Evolutionary conservation across 2,329 filamentous ascomycete genomes (phyloP).

Genomic region (Alternaria sp.): DNA sequence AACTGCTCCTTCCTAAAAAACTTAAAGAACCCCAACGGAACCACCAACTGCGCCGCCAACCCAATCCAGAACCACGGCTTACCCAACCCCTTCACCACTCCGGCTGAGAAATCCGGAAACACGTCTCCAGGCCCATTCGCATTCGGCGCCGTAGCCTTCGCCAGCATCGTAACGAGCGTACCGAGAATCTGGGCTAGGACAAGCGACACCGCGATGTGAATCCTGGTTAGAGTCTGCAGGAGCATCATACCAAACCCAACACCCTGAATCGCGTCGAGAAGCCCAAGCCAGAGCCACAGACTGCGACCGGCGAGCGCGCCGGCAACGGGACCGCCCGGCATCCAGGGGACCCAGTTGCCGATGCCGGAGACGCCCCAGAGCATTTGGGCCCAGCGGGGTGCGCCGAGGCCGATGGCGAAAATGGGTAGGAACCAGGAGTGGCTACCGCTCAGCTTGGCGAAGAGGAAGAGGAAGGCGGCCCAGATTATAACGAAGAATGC

Average conservation of each 20-base stretch:
- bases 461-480: not conserved
- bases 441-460: not conserved
- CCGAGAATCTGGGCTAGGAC: not conserved
- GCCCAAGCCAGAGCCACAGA: not conserved
- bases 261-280: not conserved
- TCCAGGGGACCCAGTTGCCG: not conserved
- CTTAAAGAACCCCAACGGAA: not conserved
- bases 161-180: not conserved
- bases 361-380: not conserved
- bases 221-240: not conserved
- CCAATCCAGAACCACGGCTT: not conserved
- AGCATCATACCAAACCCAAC: not conserved
- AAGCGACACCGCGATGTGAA: not conserved
- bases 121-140: not conserved
- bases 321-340: not conserved
- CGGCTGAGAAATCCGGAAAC: not conserved
- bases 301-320: not conserved
- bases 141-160: not conserved
- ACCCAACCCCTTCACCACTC: not conserved
- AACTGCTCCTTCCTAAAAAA: not conserved
- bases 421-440: not conserved
- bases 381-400: not conserved
- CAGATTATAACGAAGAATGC: not conserved
- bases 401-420: not conserved
- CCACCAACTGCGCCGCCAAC: not conserved